phyloP scores from a whole-genome alignment of 2,329 filamentous ascomycete genomes.

The Aspergillus sp. region DNA sequence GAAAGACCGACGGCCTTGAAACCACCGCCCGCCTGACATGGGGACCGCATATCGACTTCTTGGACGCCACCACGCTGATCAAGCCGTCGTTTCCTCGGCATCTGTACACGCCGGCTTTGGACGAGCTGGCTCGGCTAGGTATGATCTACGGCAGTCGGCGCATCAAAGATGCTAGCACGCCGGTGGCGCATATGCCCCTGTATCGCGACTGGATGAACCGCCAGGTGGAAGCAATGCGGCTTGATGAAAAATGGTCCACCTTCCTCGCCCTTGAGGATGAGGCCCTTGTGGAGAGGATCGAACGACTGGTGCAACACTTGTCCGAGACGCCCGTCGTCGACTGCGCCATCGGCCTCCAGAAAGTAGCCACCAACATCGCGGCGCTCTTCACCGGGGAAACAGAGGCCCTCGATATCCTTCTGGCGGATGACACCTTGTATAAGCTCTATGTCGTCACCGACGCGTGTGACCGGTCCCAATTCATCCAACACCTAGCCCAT shows the following conservation, averaged over 20 bases:
- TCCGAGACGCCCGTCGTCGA: background rate
- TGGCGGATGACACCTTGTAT: background rate
- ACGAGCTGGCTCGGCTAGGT: conserved; percentile 16
- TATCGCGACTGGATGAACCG: background rate
- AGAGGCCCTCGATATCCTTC: background rate
- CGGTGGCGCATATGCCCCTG: background rate
- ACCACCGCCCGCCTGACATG: conserved; percentile 13
- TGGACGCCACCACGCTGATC: conserved; percentile 14
- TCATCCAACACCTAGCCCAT: background rate
- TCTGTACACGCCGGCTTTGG: conserved; percentile 1
- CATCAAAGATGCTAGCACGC: background rate
- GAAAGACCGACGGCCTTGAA: background rate
- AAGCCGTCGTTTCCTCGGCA: conserved; percentile 14
- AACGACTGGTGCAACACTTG: background rate
- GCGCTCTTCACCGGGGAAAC: background rate
- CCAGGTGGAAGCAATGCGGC: background rate
- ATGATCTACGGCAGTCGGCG: conserved; percentile 16
- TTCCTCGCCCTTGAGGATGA: background rate
- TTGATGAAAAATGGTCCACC: background rate
- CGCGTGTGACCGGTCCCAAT: background rate
- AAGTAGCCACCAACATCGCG: background rate
- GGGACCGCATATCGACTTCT: conserved; percentile 21
- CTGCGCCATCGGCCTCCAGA: conserved; percentile 2
- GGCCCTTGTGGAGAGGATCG: conserved; percentile 7
- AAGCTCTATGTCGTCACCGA: background rate